A percentile compares a stretch with the other conserved stretches of the same genome.
Conservation (phyloP, 306 rosid species). For the Medicago arabica region DNA sequence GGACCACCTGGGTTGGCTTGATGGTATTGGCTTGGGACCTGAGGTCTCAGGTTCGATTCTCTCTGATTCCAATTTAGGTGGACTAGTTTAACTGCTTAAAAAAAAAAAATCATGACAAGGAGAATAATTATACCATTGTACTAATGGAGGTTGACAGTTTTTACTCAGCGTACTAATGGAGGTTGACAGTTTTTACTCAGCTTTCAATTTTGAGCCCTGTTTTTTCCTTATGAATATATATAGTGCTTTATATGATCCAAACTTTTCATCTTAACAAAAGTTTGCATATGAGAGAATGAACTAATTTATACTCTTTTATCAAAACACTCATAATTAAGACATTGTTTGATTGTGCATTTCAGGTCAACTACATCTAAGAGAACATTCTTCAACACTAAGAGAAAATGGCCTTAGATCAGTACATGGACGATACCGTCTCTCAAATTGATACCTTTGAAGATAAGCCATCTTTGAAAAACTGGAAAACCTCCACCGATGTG, state of each 20-base stretch:
- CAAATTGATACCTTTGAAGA: constrained; percentile 47
- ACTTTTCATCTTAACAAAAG: background rate
- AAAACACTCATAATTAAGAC: background rate
- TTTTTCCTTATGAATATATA: constrained; percentile 4
- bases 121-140: too few relatives aligned
- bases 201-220: background rate
- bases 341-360: constrained; percentile 35
- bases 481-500: constrained; percentile 52
- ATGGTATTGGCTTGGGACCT: too few relatives aligned
- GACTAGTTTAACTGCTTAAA: too few relatives aligned
- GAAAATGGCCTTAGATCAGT: constrained; percentile 59
- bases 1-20: too few relatives aligned
- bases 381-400: constrained; percentile 4
- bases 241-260: constrained; percentile 6
- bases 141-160: too few relatives aligned
- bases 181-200: constrained; percentile 2
- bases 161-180: too few relatives aligned
- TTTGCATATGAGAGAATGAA: background rate
- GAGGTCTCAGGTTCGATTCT: too few relatives aligned
- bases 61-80: too few relatives aligned
- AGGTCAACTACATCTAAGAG: constrained; percentile 29
- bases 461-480: constrained; percentile 44
- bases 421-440: constrained; percentile 46
- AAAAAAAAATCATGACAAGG: too few relatives aligned
- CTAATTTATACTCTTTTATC: background rate